Conservation (phyloP, 371 early-diverging fungal species). For the Lichtheimia ornata region DNA sequence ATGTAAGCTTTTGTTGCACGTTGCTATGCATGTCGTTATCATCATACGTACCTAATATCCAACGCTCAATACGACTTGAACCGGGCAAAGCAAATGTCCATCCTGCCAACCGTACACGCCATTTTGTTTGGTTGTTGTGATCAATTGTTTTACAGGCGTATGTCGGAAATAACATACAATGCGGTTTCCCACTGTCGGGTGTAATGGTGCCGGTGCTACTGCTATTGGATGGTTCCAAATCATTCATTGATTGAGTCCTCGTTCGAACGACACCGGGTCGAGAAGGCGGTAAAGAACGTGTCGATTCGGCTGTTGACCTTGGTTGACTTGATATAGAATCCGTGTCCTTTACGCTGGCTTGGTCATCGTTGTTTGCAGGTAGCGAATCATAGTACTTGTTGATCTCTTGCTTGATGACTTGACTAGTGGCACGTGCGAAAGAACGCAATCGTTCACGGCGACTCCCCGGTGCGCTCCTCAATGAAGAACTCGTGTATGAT, state of each 20-base stretch:
- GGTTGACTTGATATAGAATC: constrained; percentile 2
- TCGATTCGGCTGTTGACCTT: not conserved
- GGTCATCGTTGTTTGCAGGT: not conserved
- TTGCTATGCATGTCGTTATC: not conserved
- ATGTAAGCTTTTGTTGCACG: not conserved
- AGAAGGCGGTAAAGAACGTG: constrained; percentile 2
- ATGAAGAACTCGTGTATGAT: not conserved
- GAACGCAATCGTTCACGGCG: constrained; percentile 30
- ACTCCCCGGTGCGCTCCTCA: constrained; percentile 9
- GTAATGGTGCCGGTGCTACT: not conserved
- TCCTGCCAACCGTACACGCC: constrained; percentile 34
- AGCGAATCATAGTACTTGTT: constrained; percentile 21
- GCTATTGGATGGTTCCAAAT: constrained; percentile 10
- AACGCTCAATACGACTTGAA: constrained; percentile 34
- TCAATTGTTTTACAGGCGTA: constrained; percentile 29
- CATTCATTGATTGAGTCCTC: constrained; percentile 28
- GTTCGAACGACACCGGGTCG: constrained; percentile 2
- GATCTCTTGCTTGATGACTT: constrained; percentile 33
- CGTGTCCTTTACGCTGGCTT: not conserved
- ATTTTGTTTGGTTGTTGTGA: constrained; percentile 14
- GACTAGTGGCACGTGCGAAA: constrained; percentile 24
- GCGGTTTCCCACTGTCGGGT: constrained; percentile 28
- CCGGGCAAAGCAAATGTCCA: constrained; percentile 46
- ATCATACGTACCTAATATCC: constrained; percentile 28
- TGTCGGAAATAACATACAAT: constrained; percentile 46